Evolutionary conservation across 768 basidiomycete species (phyloP).

Genomic region (Austroboletus eburneus): DNA sequence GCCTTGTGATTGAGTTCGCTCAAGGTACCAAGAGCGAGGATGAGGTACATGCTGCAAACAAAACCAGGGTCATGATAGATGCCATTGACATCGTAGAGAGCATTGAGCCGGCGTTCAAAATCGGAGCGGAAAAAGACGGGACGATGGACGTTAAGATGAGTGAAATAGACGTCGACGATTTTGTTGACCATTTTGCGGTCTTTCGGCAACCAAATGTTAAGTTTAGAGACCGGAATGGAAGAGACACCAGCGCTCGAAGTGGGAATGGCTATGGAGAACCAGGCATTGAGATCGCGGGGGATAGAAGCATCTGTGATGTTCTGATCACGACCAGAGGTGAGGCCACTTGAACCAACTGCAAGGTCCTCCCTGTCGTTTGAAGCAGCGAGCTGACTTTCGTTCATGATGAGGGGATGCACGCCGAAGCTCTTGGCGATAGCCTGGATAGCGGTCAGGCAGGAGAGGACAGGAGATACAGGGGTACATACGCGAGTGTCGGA

Average conservation of each 20-base stretch:
- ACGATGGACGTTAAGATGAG: constrained; percentile 72
- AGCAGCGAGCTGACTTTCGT: constrained; percentile 52
- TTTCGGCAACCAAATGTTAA: constrained; percentile 67
- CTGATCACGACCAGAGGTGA: constrained; percentile 66
- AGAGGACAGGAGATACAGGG: background rate
- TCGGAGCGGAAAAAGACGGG: constrained; percentile 69
- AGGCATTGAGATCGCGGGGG: constrained; percentile 59
- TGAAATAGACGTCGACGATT: constrained; percentile 71
- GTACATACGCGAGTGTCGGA: constrained; percentile 55
- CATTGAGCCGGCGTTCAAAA: constrained; percentile 60
- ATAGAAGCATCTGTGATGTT: constrained; percentile 47
- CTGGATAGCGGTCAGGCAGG: constrained; percentile 25
- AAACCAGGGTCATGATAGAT: constrained; percentile 70
- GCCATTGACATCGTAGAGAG: constrained; percentile 57
- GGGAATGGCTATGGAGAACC: constrained; percentile 53
- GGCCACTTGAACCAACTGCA: constrained; percentile 69
- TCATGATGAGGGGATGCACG: constrained; percentile 67
- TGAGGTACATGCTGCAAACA: constrained; percentile 71
- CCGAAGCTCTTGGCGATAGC: constrained; percentile 78
- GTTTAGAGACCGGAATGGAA: constrained; percentile 22
- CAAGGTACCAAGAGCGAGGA: constrained; percentile 77
- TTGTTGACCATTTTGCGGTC: constrained; percentile 61
- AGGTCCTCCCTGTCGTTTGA: constrained; percentile 65
- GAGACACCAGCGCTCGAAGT: constrained; percentile 38
- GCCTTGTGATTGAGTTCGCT: constrained; percentile 77